Conservation (phyloP, 1,284 basidiomycete species). For the Moesziomyces antarcticus region DNA sequence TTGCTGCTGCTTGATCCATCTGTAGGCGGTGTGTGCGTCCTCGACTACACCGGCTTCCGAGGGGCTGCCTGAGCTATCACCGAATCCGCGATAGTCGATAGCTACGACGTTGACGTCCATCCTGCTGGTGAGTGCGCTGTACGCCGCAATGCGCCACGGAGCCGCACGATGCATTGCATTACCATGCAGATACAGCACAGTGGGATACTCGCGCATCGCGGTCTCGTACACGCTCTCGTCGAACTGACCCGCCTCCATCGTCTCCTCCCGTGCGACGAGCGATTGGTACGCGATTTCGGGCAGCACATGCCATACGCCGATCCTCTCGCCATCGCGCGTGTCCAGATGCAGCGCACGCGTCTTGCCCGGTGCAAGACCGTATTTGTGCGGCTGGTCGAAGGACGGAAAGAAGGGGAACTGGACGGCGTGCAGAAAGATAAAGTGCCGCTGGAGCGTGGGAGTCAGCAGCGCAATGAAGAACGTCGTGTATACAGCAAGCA, state of each 20-base stretch:
- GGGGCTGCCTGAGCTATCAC: slow-evolving; percentile 82
- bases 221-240: slow-evolving; percentile 26
- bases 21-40: slow-evolving; percentile 84
- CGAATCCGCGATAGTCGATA: slow-evolving; percentile 93
- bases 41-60: slow-evolving; percentile 78
- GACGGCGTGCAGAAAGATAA: slow-evolving; percentile 52
- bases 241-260: slow-evolving; percentile 45
- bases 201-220: slow-evolving; percentile 47
- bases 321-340: slow-evolving; percentile 79
- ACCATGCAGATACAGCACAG: slow-evolving; percentile 78
- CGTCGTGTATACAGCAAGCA: slow-evolving; percentile 26
- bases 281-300: slow-evolving; percentile 75
- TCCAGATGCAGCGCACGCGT: slow-evolving; percentile 78
- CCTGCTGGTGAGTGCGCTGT: slow-evolving; percentile 75
- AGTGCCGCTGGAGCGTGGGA: slow-evolving; percentile 31
- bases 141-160: slow-evolving; percentile 75
- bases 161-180: slow-evolving; percentile 83
- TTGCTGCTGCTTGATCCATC: slow-evolving; percentile 74
- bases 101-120: slow-evolving; percentile 81
- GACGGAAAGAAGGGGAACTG: slow-evolving; percentile 46
- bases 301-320: slow-evolving; percentile 91
- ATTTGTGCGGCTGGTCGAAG: slow-evolving; percentile 22
- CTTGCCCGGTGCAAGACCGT: slow-evolving; percentile 75
- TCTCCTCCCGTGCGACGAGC: slow-evolving; percentile 41
- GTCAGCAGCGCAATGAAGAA: slow-evolving; percentile 45